These are phyloP conservation scores for Acmispon strigosus DNA, from an alignment of 306 rosid species.

Conservation along the genomic window DNA sequence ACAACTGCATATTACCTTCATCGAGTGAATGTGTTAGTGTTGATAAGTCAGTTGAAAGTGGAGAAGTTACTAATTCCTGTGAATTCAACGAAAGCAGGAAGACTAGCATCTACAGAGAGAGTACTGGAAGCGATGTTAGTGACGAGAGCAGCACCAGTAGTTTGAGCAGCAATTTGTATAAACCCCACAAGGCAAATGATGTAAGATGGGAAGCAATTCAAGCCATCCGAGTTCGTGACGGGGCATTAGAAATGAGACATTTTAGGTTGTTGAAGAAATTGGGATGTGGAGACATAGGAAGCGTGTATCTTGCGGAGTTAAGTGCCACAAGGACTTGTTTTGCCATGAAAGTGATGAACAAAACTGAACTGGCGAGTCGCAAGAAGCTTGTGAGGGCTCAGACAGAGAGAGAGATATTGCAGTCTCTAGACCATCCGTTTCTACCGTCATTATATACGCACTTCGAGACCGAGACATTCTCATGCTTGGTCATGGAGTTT, in stretches of 20 bases:
- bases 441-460: conserved; percentile 83
- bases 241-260: conserved; percentile 65
- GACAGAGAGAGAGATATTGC: conserved; percentile 91
- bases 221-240: conserved; percentile 60
- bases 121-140: conserved; percentile 84
- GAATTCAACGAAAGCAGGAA: conserved; percentile 73
- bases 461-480: conserved; percentile 75
- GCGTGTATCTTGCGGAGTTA: conserved; percentile 78
- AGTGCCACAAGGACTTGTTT: conserved; percentile 71
- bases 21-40: conserved; percentile 61
- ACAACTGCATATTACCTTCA: conserved; percentile 25
- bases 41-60: conserved; percentile 60
- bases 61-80: conserved; percentile 47
- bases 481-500: conserved; percentile 91
- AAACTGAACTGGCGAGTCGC: conserved; percentile 63
- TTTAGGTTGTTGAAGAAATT: conserved; percentile 69
- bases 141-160: conserved; percentile 84
- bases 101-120: conserved; percentile 78
- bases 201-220: conserved; percentile 93
- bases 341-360: conserved; percentile 98
- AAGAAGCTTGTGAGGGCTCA: conserved; percentile 86
- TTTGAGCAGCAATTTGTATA: conserved; percentile 65
- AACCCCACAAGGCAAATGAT: conserved; percentile 87
- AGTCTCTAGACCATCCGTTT: conserved; percentile 94
- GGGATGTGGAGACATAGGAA: conserved; percentile 95